A percentile compares a stretch with the other conserved stretches of the same genome.
phyloP scores from a whole-genome alignment of 1,139 yeast genomes.

The Candida sp. region DNA sequence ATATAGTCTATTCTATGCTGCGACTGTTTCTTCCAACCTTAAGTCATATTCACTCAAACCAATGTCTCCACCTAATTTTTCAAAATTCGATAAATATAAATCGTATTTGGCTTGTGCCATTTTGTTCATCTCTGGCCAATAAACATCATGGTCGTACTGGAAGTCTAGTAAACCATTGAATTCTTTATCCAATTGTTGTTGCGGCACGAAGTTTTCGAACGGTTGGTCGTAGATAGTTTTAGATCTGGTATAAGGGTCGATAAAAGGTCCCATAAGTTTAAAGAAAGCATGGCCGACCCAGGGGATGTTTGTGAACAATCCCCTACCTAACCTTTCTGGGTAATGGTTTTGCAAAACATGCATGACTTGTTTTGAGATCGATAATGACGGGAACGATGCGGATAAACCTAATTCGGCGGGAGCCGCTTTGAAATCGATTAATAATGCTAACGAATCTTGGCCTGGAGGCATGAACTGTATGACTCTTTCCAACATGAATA shows the following conservation, averaged over 20 bases:
- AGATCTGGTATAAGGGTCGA: conserved; percentile 91
- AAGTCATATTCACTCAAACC: conserved; percentile 65
- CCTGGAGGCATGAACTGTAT: conserved; percentile 96
- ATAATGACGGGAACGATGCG: conserved; percentile 40
- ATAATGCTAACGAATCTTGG: conserved; percentile 84
- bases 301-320: conserved; percentile 87
- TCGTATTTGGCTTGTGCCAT: conserved; percentile 55
- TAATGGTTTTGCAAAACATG: conserved; percentile 91
- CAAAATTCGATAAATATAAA: conserved; percentile 60
- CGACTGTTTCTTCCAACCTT: conserved; percentile 21
- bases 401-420: conserved; percentile 39
- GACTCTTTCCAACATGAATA: conserved; percentile 84
- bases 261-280: conserved; percentile 87
- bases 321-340: conserved; percentile 93
- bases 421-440: conserved; percentile 82
- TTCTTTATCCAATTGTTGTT: conserved; percentile 74
- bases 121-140: conserved; percentile 72
- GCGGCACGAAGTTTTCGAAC: conserved; percentile 76
- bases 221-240: conserved; percentile 91
- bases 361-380: conserved; percentile 69
- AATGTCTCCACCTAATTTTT: conserved; percentile 61
- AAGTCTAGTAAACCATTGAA: conserved; percentile 86
- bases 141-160: conserved; percentile 71
- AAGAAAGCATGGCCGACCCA: conserved; percentile 90
- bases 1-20: no score